Percentiles rank a stretch among this genome's conserved stretches.
These are phyloP conservation scores for Verticillium albo-atrum DNA, from an alignment of 2,329 filamentous ascomycete genomes.

Conservation along the genomic window DNA sequence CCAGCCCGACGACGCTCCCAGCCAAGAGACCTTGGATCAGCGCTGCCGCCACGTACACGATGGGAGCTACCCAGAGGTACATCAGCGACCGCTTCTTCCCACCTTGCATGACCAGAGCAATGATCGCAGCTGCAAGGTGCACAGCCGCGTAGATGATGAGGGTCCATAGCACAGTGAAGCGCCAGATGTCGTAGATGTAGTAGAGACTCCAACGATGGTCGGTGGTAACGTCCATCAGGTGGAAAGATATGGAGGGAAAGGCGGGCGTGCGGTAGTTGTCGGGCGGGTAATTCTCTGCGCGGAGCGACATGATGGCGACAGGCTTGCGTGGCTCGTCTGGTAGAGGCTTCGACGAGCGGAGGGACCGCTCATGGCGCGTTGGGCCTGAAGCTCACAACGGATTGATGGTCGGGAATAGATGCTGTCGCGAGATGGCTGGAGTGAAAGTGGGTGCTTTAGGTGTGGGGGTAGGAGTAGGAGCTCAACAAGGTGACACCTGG, in stretches of 20 bases:
- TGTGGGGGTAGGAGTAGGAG: slow-evolving; percentile 2
- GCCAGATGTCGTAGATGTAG: slow-evolving; percentile 73
- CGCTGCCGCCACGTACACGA: slow-evolving; percentile 67
- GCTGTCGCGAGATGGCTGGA: slow-evolving; percentile 6
- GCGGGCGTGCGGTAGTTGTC: slow-evolving; percentile 58
- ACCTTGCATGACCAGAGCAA: slow-evolving; percentile 69
- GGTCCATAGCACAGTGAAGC: slow-evolving; percentile 85
- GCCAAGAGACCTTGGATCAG: slow-evolving; percentile 74
- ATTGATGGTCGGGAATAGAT: not conserved
- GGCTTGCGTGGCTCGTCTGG: not conserved
- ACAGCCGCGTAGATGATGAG: slow-evolving; percentile 72
- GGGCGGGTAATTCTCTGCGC: slow-evolving; percentile 30
- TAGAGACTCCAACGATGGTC: slow-evolving; percentile 59
- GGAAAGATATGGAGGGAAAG: slow-evolving; percentile 82
- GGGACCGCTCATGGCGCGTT: not conserved
- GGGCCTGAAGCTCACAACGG: not conserved
- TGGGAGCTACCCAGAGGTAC: slow-evolving; percentile 66
- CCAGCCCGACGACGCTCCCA: slow-evolving; percentile 73
- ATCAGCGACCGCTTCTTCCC: slow-evolving; percentile 52
- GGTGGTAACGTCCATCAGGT: slow-evolving; percentile 40
- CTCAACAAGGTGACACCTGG: not conserved
- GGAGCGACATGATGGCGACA: slow-evolving; percentile 2
- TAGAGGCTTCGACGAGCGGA: not conserved
- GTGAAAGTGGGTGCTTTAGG: slow-evolving; percentile 2
- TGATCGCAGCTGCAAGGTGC: slow-evolving; percentile 66